phyloP scores from a whole-genome alignment of 2,329 filamentous ascomycete species.

The Elsinoe fawcettii region DNA sequence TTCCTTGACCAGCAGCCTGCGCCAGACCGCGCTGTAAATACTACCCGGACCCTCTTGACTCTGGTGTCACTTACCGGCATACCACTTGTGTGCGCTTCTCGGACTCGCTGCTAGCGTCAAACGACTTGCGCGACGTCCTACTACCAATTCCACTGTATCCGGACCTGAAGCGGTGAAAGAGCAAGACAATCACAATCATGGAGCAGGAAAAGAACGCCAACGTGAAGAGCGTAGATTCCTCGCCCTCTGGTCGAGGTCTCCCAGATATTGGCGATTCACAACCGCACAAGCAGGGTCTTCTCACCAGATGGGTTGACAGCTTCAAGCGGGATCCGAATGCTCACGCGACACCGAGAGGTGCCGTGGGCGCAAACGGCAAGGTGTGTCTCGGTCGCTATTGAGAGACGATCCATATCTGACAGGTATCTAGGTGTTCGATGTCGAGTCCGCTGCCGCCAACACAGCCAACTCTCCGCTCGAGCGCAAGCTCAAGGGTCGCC shows the following conservation, averaged over 20 bases:
- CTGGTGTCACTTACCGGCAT: background rate
- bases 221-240: slow-evolving; percentile 13
- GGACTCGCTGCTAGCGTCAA: background rate
- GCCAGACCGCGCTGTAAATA: background rate
- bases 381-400: background rate
- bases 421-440: slow-evolving; percentile 44
- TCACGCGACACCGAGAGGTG: slow-evolving; percentile 40
- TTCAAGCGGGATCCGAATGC: slow-evolving; percentile 57
- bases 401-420: background rate
- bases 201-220: slow-evolving; percentile 10
- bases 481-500: slow-evolving; percentile 67
- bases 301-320: slow-evolving; percentile 46
- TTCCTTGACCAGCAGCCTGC: background rate
- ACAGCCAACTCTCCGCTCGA: slow-evolving; percentile 69
- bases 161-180: background rate
- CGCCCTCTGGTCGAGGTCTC: background rate
- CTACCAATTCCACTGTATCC: background rate
- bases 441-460: slow-evolving; percentile 53
- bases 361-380: slow-evolving; percentile 45
- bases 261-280: slow-evolving; percentile 3
- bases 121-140: background rate
- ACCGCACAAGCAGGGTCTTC: background rate
- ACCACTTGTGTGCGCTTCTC: background rate
- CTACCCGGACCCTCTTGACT: background rate
- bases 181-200: slow-evolving; percentile 4